Conservation (phyloP, 148 eudicot species). For the Rhododendron molle region DNA sequence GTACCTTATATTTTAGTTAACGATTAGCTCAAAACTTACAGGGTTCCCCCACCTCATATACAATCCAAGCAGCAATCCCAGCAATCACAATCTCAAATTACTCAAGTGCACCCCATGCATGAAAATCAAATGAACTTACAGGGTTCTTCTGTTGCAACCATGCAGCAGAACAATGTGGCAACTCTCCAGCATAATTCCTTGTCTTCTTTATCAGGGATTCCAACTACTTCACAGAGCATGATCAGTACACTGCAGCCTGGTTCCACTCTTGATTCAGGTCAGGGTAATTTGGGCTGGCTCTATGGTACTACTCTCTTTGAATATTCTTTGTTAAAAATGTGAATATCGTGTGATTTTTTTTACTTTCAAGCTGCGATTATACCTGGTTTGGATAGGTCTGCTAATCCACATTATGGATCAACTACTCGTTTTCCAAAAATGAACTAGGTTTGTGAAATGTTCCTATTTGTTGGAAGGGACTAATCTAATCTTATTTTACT, state of each 20-base stretch:
- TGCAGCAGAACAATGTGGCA: constrained; percentile 56
- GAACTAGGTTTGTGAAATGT: not conserved
- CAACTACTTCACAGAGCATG: constrained; percentile 58
- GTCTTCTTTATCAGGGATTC: constrained; percentile 43
- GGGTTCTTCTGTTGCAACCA: constrained; percentile 39
- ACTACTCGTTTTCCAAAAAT: not conserved
- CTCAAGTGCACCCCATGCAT: constrained; percentile 54
- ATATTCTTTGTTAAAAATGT: not conserved
- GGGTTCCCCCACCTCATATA: constrained; percentile 42
- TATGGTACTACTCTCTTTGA: not conserved
- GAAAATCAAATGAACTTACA: constrained; percentile 56
- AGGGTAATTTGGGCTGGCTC: constrained; percentile 20
- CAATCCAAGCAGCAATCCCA: constrained; percentile 41
- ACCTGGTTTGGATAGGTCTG: not conserved
- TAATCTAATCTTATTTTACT: not conserved
- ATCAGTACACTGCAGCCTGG: constrained; percentile 44
- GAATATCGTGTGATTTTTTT: not conserved
- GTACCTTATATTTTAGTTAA: not conserved
- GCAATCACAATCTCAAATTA: constrained; percentile 48
- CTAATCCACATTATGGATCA: not conserved
- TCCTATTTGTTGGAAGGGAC: not conserved
- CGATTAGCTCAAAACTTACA: not conserved
- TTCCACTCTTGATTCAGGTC: constrained; percentile 58
- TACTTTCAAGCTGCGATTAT: not conserved
- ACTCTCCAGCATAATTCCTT: constrained; percentile 59